These are phyloP conservation scores for Cyclotella baltica DNA, from an alignment of 108 stramenopile genomes.

Conservation along the genomic window DNA sequence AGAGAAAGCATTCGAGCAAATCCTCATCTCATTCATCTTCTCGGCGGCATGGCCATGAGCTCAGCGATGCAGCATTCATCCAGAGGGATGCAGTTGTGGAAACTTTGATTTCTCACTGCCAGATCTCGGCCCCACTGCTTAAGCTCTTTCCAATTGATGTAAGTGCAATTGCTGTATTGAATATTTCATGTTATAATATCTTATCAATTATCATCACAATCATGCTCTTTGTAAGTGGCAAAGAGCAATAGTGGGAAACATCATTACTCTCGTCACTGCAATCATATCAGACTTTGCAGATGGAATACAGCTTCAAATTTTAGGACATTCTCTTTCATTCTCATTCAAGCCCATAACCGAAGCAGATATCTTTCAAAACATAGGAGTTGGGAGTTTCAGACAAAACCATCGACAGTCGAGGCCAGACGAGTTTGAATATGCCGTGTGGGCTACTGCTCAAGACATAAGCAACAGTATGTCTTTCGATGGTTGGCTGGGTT, in stretches of 20 bases:
- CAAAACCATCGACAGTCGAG: slow-evolving; percentile 66
- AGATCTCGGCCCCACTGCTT: slow-evolving; percentile 87
- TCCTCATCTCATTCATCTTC: slow-evolving; percentile 37
- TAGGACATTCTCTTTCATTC: slow-evolving; percentile 84
- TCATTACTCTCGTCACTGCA: slow-evolving; percentile 80
- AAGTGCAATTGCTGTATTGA: no score
- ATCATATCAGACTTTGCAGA: slow-evolving; percentile 87
- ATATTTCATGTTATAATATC: no score
- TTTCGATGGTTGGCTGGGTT: slow-evolving; percentile 87
- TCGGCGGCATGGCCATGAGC: slow-evolving; percentile 39
- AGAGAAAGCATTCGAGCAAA: slow-evolving; percentile 35
- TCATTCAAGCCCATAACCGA: slow-evolving; percentile 89
- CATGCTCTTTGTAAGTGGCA: no score
- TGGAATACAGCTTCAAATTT: slow-evolving; percentile 81
- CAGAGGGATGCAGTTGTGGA: slow-evolving; percentile 89
- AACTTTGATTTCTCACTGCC: slow-evolving; percentile 85
- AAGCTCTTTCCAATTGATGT: slow-evolving; percentile 85
- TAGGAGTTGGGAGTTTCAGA: slow-evolving; percentile 64
- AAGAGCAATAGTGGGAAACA: slow-evolving; percentile 87
- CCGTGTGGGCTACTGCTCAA: slow-evolving; percentile 81
- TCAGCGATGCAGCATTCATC: slow-evolving; percentile 69
- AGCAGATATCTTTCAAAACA: slow-evolving; percentile 76
- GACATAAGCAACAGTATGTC: slow-evolving; percentile 79
- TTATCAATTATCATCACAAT: no score
- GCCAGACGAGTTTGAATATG: slow-evolving; percentile 85